Conservation (phyloP, 169 alveolate genomes). For the Cytauxzoon felis region DNA sequence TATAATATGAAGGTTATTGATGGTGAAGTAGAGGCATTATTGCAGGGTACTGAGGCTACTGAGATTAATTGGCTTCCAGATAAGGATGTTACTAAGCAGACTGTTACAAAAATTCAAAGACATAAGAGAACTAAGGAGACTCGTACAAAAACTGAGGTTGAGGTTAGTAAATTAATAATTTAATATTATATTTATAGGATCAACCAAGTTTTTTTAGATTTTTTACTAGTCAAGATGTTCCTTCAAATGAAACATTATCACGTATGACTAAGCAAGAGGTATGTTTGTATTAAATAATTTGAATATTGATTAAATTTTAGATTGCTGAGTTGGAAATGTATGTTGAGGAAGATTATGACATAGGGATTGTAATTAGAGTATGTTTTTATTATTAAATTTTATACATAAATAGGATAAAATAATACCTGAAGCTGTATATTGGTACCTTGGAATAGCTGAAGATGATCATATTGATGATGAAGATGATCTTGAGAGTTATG, state of each 20-base stretch:
- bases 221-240: constrained; percentile 70
- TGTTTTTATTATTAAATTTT: neutral
- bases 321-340: constrained; percentile 77
- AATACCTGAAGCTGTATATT: constrained; percentile 75
- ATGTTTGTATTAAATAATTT: constrained; percentile 7
- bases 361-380: constrained; percentile 71
- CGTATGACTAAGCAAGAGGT: constrained; percentile 62
- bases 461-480: constrained; percentile 75
- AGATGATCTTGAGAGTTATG: constrained; percentile 68
- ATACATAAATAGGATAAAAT: constrained; percentile 58
- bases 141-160: constrained; percentile 70
- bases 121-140: constrained; percentile 74
- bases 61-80: constrained; percentile 75
- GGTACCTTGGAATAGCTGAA: constrained; percentile 74
- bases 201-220: constrained; percentile 76
- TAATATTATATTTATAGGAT: constrained; percentile 3
- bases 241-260: constrained; percentile 47
- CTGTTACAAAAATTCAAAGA: constrained; percentile 71
- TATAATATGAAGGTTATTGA: constrained; percentile 76
- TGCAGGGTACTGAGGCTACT: constrained; percentile 77
- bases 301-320: constrained; percentile 54
- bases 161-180: constrained; percentile 5
- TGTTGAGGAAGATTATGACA: constrained; percentile 78
- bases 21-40: constrained; percentile 77
- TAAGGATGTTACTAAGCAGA: constrained; percentile 69